Evolutionary conservation across 805 yeast species (phyloP).

Genomic region (Myxozyma vanderwaltii): DNA sequence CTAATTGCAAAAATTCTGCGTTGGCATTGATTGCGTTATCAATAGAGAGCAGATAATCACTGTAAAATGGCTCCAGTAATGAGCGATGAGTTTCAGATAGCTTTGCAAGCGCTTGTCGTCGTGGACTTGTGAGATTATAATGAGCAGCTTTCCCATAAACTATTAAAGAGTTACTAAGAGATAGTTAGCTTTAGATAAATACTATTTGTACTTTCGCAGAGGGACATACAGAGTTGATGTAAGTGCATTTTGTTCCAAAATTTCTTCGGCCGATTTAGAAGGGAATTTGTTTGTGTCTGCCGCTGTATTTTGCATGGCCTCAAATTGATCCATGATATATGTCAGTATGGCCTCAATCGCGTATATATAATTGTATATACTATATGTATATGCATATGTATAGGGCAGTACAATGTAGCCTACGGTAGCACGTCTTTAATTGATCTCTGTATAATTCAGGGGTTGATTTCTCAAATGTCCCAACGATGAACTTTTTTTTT

Average conservation of each 20-base stretch:
- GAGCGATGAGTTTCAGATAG: constrained; percentile 11
- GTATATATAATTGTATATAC: too few species aligned
- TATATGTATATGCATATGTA: too few species aligned
- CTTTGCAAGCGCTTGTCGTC: constrained; percentile 1
- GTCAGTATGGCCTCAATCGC: background rate
- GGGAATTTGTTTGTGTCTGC: too few species aligned
- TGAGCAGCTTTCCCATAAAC: constrained; percentile 24
- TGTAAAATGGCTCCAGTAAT: constrained; percentile 15
- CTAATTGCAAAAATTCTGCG: constrained; percentile 32
- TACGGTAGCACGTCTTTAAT: too few species aligned
- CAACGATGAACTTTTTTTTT: background rate
- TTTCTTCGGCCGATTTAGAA: constrained; percentile 1
- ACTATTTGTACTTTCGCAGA: background rate
- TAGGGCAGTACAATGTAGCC: too few species aligned
- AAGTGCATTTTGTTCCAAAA: constrained; percentile 19
- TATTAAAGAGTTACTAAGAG: constrained; percentile 20
- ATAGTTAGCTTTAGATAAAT: background rate
- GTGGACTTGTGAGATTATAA: constrained; percentile 15
- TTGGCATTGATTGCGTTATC: constrained; percentile 33
- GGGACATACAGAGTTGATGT: constrained; percentile 24
- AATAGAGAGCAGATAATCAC: constrained; percentile 13
- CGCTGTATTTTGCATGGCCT: background rate
- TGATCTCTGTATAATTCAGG: too few species aligned
- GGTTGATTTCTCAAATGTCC: constrained; percentile 10
- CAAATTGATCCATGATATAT: background rate